Evolutionary conservation across 2,329 filamentous ascomycete genomes (phyloP).

Genomic region (Pyrenophora tritici-repentis): DNA sequence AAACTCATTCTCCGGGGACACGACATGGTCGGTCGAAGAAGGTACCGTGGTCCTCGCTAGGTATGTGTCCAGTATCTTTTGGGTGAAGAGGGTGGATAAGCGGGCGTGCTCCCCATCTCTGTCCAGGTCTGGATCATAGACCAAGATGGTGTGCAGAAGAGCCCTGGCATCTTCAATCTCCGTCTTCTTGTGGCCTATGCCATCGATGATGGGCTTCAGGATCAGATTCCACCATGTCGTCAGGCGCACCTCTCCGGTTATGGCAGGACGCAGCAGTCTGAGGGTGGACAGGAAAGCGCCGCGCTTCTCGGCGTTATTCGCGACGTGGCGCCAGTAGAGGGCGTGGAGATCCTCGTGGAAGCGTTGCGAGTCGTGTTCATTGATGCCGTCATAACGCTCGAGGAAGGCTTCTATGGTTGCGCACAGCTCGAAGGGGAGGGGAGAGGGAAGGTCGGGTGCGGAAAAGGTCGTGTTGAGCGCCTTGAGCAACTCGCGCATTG

Average conservation of each 20-base stretch:
- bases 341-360: conserved; percentile 73
- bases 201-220: conserved; percentile 61
- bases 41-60: conserved; percentile 49
- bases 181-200: conserved; percentile 65
- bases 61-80: conserved; percentile 56
- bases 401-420: conserved; percentile 69
- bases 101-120: conserved; percentile 52
- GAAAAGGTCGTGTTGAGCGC: conserved; percentile 53
- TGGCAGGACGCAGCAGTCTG: conserved; percentile 65
- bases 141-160: conserved; percentile 67
- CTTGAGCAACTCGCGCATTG: conserved; percentile 56
- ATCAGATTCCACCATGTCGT: conserved; percentile 74
- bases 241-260: conserved; percentile 66
- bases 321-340: conserved; percentile 69
- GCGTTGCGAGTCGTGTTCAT: conserved; percentile 71
- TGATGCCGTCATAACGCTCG: conserved; percentile 68
- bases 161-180: conserved; percentile 68
- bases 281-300: conserved; percentile 72
- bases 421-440: conserved; percentile 69
- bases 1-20: conserved; percentile 52
- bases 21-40: conserved; percentile 43
- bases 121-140: conserved; percentile 64
- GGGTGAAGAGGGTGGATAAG: conserved; percentile 58
- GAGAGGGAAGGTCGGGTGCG: conserved; percentile 50
- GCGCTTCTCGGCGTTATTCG: conserved; percentile 60